phyloP scores from a whole-genome alignment of 2,329 filamentous ascomycete species.

The Trichoderma koningiopsis region DNA sequence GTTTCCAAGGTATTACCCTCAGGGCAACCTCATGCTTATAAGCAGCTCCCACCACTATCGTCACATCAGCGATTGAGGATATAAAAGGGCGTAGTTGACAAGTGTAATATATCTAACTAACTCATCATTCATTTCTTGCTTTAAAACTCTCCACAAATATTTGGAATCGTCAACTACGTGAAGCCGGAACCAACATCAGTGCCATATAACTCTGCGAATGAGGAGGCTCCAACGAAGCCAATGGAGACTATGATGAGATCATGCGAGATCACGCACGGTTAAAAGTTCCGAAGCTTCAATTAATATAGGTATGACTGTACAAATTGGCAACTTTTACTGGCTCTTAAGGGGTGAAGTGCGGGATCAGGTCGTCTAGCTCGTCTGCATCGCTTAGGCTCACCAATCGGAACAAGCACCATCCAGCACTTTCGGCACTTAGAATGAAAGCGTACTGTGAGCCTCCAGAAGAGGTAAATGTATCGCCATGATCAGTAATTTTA shows the following conservation, averaged over 20 bases:
- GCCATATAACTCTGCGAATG: background rate
- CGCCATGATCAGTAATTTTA: too few relatives aligned
- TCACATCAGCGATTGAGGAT: background rate
- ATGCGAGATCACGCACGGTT: background rate
- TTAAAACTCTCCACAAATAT: background rate
- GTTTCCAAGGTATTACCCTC: background rate
- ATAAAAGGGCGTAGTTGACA: background rate
- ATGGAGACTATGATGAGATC: background rate
- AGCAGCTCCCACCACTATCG: background rate
- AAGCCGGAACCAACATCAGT: background rate
- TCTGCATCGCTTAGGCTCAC: background rate
- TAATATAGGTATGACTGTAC: background rate
- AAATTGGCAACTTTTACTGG: background rate
- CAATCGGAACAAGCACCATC: background rate
- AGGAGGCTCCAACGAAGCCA: background rate
- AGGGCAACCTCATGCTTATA: background rate
- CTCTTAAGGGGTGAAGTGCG: background rate
- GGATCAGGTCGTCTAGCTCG: background rate
- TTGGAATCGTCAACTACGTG: background rate
- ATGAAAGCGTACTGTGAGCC: too few relatives aligned
- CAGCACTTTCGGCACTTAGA: background rate
- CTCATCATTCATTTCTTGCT: background rate
- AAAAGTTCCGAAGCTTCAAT: background rate
- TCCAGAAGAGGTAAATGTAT: too few relatives aligned
- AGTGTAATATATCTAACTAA: too few relatives aligned